Conservation (phyloP, 768 basidiomycete species). For the Rhodotorula toruloides region DNA sequence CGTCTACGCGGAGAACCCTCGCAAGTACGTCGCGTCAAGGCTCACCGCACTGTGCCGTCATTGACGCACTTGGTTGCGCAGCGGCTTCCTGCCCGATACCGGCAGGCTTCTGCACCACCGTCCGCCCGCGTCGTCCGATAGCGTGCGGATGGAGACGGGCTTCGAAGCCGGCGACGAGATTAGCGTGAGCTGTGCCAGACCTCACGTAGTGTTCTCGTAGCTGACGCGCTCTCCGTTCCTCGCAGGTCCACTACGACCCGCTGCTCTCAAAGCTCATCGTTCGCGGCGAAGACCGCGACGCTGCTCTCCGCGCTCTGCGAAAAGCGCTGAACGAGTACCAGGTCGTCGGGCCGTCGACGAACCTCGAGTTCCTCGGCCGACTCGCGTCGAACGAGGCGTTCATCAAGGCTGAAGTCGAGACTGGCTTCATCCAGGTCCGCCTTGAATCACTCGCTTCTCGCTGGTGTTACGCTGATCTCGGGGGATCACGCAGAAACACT, state of each 20-base stretch:
- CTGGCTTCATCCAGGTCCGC: conserved; percentile 79
- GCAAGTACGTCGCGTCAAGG: conserved; percentile 53
- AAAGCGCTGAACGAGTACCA: conserved; percentile 80
- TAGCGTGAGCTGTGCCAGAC: conserved; percentile 31
- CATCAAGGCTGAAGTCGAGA: conserved; percentile 73
- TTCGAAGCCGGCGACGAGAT: conserved; percentile 57
- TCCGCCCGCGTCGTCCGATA: conserved; percentile 64
- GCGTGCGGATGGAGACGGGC: conserved; percentile 83
- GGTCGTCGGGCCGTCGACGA: conserved; percentile 85
- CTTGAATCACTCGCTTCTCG: background rate
- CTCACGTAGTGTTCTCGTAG: background rate
- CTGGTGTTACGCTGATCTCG: background rate
- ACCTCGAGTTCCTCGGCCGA: conserved; percentile 76
- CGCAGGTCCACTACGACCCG: conserved; percentile 72
- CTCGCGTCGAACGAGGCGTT: conserved; percentile 75
- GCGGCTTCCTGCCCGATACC: conserved; percentile 83
- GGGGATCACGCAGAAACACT: conserved; percentile 63
- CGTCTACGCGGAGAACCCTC: conserved; percentile 91
- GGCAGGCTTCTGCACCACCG: conserved; percentile 74
- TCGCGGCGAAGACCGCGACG: conserved; percentile 73
- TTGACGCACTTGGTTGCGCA: conserved; percentile 19
- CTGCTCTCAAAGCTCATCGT: conserved; percentile 90
- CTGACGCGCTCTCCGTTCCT: background rate
- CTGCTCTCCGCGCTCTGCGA: conserved; percentile 73
- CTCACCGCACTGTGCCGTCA: background rate